A percentile compares a stretch with the other conserved stretches of the same genome.
phyloP scores from a whole-genome alignment of 208 protist species.

The Phytomonas francai region DNA sequence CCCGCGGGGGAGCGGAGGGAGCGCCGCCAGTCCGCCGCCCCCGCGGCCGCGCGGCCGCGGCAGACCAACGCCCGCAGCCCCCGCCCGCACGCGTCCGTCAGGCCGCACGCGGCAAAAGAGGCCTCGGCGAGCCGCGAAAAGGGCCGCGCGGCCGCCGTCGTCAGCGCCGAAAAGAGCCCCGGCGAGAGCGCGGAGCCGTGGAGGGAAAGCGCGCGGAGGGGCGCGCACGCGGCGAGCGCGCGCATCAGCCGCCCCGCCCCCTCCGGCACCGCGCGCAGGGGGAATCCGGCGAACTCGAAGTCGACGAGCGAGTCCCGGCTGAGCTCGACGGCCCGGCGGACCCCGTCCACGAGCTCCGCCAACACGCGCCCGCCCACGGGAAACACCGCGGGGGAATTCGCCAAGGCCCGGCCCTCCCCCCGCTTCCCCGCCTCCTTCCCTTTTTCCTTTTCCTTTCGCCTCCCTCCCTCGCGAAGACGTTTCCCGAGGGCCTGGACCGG shows the following conservation, averaged over 20 bases:
- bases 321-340: slow-evolving; percentile 10
- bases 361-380: slow-evolving; percentile 13
- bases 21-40: slow-evolving; percentile 24
- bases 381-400: too few relatives aligned
- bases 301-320: slow-evolving; percentile 11
- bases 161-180: slow-evolving; percentile 26
- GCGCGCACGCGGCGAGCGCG: slow-evolving; percentile 24
- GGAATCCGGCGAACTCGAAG: slow-evolving; percentile 6
- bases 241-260: slow-evolving; percentile 21
- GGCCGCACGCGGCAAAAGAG: slow-evolving; percentile 45
- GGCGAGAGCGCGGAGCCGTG: slow-evolving; percentile 23
- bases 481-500: too few relatives aligned
- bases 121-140: slow-evolving; percentile 38
- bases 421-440: too few relatives aligned
- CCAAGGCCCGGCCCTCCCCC: too few relatives aligned
- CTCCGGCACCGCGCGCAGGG: background rate
- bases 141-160: slow-evolving; percentile 10
- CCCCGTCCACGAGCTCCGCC: slow-evolving; percentile 24
- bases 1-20: slow-evolving; percentile 25
- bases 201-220: slow-evolving; percentile 31
- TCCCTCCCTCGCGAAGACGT: too few relatives aligned
- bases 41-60: slow-evolving; percentile 22
- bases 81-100: slow-evolving; percentile 37
- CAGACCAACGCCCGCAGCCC: slow-evolving; percentile 19
- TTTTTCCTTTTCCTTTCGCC: too few relatives aligned